Evolutionary conservation across 805 yeast species (phyloP).

Genomic region (Blastobotrys terrestris): DNA sequence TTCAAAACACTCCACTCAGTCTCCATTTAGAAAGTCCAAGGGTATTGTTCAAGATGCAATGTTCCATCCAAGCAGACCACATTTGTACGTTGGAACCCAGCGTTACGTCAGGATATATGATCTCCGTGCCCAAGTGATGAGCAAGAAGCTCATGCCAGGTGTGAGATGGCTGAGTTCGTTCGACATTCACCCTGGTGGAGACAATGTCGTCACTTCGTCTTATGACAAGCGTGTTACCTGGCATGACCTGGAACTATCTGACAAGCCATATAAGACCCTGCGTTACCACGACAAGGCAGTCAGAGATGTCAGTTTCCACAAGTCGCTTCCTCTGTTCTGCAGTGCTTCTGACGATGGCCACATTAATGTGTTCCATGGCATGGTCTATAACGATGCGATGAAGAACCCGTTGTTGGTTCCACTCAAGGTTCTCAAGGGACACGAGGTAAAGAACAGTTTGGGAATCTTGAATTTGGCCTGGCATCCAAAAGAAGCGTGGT

Average conservation of each 20-base stretch:
- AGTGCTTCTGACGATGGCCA: constrained; percentile 93
- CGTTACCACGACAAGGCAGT: constrained; percentile 95
- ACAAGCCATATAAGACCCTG: constrained; percentile 90
- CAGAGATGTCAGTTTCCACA: constrained; percentile 81
- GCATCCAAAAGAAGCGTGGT: constrained; percentile 99
- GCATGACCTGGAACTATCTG: constrained; percentile 90
- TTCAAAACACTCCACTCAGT: constrained; percentile 89
- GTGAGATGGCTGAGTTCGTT: constrained; percentile 90
- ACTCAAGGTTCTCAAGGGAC: constrained; percentile 88
- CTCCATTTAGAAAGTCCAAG: constrained; percentile 88
- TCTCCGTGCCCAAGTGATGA: constrained; percentile 73
- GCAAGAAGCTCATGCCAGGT: constrained; percentile 87
- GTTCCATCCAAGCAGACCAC: constrained; percentile 96
- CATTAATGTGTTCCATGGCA: constrained; percentile 92
- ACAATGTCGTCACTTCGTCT: constrained; percentile 85
- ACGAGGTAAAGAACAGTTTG: constrained; percentile 65
- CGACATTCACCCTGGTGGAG: constrained; percentile 95
- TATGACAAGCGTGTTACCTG: constrained; percentile 92
- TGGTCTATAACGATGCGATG: constrained; percentile 92
- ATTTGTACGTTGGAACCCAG: constrained; percentile 88
- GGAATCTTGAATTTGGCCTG: constrained; percentile 86
- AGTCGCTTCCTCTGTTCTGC: constrained; percentile 82
- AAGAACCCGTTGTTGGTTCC: constrained; percentile 95
- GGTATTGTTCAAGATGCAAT: constrained; percentile 94
- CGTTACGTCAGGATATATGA: constrained; percentile 88